These are phyloP conservation scores for Larix kaempferi DNA, from an alignment of 75 land plant genomes.

Conservation along the genomic window DNA sequence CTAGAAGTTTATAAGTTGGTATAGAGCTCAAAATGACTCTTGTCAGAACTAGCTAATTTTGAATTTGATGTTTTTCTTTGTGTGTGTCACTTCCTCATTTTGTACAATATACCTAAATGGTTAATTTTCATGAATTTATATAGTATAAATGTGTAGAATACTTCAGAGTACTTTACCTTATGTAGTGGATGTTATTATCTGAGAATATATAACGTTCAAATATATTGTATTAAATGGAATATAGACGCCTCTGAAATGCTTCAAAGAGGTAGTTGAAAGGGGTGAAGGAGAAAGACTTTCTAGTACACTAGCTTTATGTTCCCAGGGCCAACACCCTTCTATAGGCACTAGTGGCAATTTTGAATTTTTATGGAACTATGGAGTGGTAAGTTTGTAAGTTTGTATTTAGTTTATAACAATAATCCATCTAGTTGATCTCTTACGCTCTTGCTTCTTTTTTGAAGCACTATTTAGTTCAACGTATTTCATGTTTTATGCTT, in stretches of 20 bases:
- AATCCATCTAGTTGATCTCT: no score
- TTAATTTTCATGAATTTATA: background rate
- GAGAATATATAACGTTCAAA: background rate
- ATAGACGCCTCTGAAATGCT: conserved; percentile 72
- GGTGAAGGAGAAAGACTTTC: conserved; percentile 58
- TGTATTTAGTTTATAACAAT: background rate
- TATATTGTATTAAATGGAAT: conserved; percentile 4
- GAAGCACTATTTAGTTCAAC: no score
- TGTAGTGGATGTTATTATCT: background rate
- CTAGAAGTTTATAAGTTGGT: no score
- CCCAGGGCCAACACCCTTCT: conserved; percentile 70
- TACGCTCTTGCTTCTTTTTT: no score
- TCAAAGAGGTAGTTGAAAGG: conserved; percentile 64
- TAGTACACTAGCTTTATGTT: conserved; percentile 61
- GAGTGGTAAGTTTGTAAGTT: conserved; percentile 40
- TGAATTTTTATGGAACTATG: conserved; percentile 53
- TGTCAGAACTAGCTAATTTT: background rate
- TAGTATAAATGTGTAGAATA: background rate
- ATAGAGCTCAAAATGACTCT: no score
- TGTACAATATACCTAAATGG: background rate
- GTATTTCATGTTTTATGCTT: no score
- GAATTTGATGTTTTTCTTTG: background rate
- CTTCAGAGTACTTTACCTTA: background rate
- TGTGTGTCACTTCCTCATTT: background rate
- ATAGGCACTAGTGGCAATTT: conserved; percentile 82